Base-by-base conservation (phyloP, 2,329 filamentous ascomycete genomes). In the Neopestalotiopsis rosae region DNA sequence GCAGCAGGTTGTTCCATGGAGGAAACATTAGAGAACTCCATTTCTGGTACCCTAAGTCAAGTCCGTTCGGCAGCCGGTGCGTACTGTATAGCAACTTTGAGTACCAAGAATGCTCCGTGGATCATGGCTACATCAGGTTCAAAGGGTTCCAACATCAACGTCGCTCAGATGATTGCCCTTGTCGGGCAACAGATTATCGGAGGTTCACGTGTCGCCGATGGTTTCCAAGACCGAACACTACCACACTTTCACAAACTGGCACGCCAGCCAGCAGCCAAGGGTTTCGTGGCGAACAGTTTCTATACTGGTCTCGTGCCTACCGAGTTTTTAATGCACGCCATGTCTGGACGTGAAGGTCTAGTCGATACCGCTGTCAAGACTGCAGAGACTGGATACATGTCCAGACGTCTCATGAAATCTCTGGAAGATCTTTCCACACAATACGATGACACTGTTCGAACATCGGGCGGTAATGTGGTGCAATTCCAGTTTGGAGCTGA, bases 301-400 rank as follows among this genome's bases (percentile, higher is more conserved):
- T 99, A 97, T 80, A 93, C 93, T 0, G 96, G 96, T 1, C 85
- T 99, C 0, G 88, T 91, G 1, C 95, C 96, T 1, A 94, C 93
- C 0, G 96, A 99, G 76, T 98, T 99, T 80, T 88, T 98, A 68
- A 98, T 99, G 82, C 96, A 99, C 88, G 96, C 96, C 73, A 98
- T 98, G 83, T 97, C 94, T 76, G 96, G 96, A 75, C 93, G 96
- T 90, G 96, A 98, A 89, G 96, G 96, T 89, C 85, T 99, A 73
- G 95, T 99, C 77, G 96, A 99, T 88, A 99, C 96, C 2, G 96
- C 96, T 70, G 96, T 98, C 83, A 99, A 99, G 85, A 99, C 96
- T 66, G 96, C 96, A 66, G 96, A 99, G 81, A 99, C 96, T 12
- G 96, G 96, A 72, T 99, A 99, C 83, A 99, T 99, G 96, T 98